phyloP scores from a whole-genome alignment of 2,329 filamentous ascomycete species.

The Didymella keratinophila region DNA sequence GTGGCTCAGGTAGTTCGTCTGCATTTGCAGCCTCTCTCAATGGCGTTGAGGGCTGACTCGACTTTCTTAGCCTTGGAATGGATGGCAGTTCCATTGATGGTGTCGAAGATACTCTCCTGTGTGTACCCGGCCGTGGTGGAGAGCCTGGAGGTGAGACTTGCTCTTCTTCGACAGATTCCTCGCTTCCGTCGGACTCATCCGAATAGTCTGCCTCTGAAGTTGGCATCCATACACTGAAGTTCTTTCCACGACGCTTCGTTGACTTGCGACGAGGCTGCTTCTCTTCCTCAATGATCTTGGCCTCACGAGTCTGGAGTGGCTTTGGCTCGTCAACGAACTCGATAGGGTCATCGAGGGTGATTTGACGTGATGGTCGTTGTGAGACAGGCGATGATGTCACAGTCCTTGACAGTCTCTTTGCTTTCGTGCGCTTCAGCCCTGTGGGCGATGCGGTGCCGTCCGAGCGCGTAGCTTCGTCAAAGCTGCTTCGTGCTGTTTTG shows the following conservation, averaged over 20 bases:
- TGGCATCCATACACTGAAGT: slow-evolving; percentile 61
- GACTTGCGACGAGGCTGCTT: slow-evolving; percentile 39
- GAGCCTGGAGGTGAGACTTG: slow-evolving; percentile 33
- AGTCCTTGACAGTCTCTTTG: slow-evolving; percentile 49
- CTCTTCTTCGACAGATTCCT: slow-evolving; percentile 29
- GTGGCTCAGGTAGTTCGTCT: slow-evolving; percentile 26
- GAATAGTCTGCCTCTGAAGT: slow-evolving; percentile 47
- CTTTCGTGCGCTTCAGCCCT: slow-evolving; percentile 49
- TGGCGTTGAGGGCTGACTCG: slow-evolving; percentile 50
- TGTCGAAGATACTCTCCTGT: slow-evolving; percentile 58
- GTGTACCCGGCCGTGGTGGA: slow-evolving; percentile 47
- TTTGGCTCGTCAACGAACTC: slow-evolving; percentile 26
- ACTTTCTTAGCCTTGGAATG: slow-evolving; percentile 55
- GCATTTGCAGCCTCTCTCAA: slow-evolving; percentile 28
- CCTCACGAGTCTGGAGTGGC: slow-evolving; percentile 11
- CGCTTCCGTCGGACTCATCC: slow-evolving; percentile 47
- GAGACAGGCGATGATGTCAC: slow-evolving; percentile 39
- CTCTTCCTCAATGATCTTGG: slow-evolving; percentile 26
- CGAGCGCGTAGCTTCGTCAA: slow-evolving; percentile 49
- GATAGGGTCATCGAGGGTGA: slow-evolving; percentile 45
- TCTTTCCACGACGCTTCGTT: slow-evolving; percentile 49
- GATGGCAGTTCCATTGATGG: slow-evolving; percentile 56
- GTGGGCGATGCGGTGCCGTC: slow-evolving; percentile 43
- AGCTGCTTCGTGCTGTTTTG: slow-evolving; percentile 46
- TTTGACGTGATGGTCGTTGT: slow-evolving; percentile 45